phyloP scores from a whole-genome alignment of 164 flowering plant genomes.

The Warburgia ugandensis region DNA sequence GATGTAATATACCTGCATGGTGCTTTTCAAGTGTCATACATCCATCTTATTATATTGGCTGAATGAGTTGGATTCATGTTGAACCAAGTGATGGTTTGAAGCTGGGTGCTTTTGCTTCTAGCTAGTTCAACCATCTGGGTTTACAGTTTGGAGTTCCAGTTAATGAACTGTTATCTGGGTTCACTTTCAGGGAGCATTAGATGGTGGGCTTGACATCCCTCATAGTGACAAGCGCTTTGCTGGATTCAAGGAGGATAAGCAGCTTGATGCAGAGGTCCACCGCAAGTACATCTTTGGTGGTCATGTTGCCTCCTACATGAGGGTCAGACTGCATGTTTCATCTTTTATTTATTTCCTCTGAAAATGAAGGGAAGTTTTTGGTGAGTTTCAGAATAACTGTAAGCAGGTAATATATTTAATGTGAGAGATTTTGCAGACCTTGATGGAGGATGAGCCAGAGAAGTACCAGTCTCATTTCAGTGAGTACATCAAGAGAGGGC shows the following conservation, averaged over 20 bases:
- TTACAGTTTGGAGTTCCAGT: not conserved
- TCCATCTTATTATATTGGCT: no score
- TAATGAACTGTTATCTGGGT: not conserved
- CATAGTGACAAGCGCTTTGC: slow-evolving; percentile 88
- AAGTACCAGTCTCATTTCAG: slow-evolving; percentile 75
- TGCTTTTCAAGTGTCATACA: no score
- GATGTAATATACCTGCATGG: no score
- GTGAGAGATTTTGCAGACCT: slow-evolving; percentile 25
- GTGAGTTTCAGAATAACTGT: not conserved
- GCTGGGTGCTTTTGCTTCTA: no score
- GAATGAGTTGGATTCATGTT: no score
- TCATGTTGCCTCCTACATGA: slow-evolving; percentile 76
- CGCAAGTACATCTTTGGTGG: slow-evolving; percentile 77
- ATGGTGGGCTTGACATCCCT: slow-evolving; percentile 85
- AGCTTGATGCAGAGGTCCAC: slow-evolving; percentile 76
- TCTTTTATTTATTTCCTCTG: not conserved
- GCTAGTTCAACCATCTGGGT: not conserved
- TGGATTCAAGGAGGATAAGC: slow-evolving; percentile 53
- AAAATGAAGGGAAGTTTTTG: not conserved
- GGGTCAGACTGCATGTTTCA: slow-evolving; percentile 17
- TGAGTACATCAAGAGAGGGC: slow-evolving; percentile 52
- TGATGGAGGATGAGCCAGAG: slow-evolving; percentile 82
- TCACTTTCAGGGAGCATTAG: slow-evolving; percentile 60
- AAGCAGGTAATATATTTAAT: not conserved
- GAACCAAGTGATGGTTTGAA: no score